phyloP scores from a whole-genome alignment of 345 rosid genomes.

The Aurinia saxatilis region DNA sequence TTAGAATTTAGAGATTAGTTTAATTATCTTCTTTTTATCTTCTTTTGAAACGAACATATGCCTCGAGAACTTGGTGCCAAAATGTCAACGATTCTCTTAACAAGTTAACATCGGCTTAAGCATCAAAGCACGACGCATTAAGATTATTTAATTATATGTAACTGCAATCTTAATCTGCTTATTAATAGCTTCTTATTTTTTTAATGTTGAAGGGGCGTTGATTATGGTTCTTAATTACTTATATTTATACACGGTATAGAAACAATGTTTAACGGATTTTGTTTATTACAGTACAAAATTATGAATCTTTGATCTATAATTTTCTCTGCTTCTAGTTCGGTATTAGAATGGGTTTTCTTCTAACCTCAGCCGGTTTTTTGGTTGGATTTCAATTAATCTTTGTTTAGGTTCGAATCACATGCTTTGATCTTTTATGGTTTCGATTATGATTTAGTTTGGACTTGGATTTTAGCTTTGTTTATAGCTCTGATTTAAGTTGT shows the following conservation, averaged over 20 bases:
- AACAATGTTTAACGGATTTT: background rate
- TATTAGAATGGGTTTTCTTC: too few relatives aligned
- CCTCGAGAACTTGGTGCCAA: conserved; percentile 27
- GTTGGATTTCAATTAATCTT: too few relatives aligned
- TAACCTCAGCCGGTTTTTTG: too few relatives aligned
- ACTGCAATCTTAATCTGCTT: background rate
- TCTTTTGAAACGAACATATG: conserved; percentile 22
- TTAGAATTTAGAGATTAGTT: background rate
- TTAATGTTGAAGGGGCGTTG: background rate
- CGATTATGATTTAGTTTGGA: too few relatives aligned
- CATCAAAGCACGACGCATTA: conserved; percentile 23
- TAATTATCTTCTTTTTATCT: background rate
- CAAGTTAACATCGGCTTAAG: conserved; percentile 7
- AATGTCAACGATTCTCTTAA: conserved; percentile 29
- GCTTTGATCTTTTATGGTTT: too few relatives aligned
- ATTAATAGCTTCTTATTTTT: background rate
- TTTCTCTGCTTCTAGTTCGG: too few relatives aligned
- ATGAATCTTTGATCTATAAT: too few relatives aligned
- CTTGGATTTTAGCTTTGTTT: too few relatives aligned
- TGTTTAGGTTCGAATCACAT: too few relatives aligned
- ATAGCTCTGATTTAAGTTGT: too few relatives aligned
- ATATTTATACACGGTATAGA: background rate
- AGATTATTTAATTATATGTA: conserved; percentile 3
- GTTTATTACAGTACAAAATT: too few relatives aligned
- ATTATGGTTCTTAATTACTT: conserved; percentile 6